Evolutionary conservation across 306 rosid genomes (phyloP), one percentile per base, ranked within the genome.

Genomic region (Citrullus amarus): DNA sequence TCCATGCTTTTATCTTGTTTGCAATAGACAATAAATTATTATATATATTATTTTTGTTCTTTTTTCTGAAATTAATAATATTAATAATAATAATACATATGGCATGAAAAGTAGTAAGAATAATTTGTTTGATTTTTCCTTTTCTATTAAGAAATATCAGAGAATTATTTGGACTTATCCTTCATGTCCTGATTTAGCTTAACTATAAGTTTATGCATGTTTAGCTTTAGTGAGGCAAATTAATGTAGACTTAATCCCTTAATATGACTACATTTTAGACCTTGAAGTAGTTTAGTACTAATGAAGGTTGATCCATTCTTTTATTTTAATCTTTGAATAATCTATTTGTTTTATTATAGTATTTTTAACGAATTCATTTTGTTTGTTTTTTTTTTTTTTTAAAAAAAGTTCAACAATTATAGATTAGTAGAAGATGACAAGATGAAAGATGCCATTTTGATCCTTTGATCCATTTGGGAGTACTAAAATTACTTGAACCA

Each of bases 1-100:
- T 46, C 76, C 76, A 71, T 71, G 76, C 76, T 71, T 71, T 66
- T 66, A 66, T 66, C 73, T 39, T 17, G 72, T 66, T 36, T 66
- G 50, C 48, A 8, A 17, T 66, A 22, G 72, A 17, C 44, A 32
- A 30, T 32, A 15, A 5, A 30, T 32, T 65, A 65, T 8, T 66
- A 17, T 13, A 16, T 30, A 32, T 62, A 32, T 61, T 61, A 13
- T 62, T 61, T 6, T 62, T 14, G 32, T 32, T 63, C 8, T 16
- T 36, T 66, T 65, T 66, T 66, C 28, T 66, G 28, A 66, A 66
- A 15, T 62, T 6, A 66, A 38, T 65, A 16, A 36, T 65, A 62
- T 25, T 25, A 32, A 34, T 63, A 14, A 34, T 50, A 12, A 50
- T 60, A 25, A 60, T 60, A 25, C 9, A 62, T 62, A 32, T 34